Evolutionary conservation across 2,329 filamentous ascomycete genomes (phyloP).

Genomic region (Diaporthe humulicola): DNA sequence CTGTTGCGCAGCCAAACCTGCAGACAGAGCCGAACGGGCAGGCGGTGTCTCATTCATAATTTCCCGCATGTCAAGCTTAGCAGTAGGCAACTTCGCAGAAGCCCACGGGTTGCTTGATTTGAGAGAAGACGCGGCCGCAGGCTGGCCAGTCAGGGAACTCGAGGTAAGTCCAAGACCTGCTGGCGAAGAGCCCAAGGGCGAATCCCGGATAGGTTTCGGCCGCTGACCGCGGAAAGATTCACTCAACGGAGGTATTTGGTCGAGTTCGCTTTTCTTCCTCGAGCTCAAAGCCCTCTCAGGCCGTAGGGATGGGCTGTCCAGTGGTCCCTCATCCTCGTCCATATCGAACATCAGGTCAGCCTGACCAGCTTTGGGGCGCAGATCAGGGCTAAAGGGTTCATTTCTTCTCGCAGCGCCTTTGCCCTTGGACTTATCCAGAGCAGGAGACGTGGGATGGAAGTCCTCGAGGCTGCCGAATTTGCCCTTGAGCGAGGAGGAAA

Average conservation of each 20-base stretch:
- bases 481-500: constrained; percentile 71
- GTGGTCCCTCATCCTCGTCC: constrained; percentile 78
- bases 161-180: constrained; percentile 38
- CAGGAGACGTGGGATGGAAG: constrained; percentile 54
- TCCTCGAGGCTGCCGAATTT: constrained; percentile 78
- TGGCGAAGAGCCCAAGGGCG: constrained; percentile 15
- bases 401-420: constrained; percentile 63
- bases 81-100: constrained; percentile 63
- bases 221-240: constrained; percentile 55
- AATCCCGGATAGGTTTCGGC: constrained; percentile 49
- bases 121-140: constrained; percentile 36
- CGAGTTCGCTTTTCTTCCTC: constrained; percentile 45
- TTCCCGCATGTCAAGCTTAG: constrained; percentile 80
- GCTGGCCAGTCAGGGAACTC: constrained; percentile 28
- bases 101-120: constrained; percentile 62
- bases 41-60: constrained; percentile 76
- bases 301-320: constrained; percentile 49
- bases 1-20: constrained; percentile 65
- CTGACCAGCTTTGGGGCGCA: constrained; percentile 77
- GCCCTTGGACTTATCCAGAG: constrained; percentile 59
- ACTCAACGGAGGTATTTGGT: constrained; percentile 48
- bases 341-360: constrained; percentile 92
- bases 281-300: constrained; percentile 42
- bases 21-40: constrained; percentile 65
- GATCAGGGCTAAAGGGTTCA: constrained; percentile 73